Base-by-base conservation (phyloP, 2,329 filamentous ascomycete species). In the Elsinoe arachidis region DNA sequence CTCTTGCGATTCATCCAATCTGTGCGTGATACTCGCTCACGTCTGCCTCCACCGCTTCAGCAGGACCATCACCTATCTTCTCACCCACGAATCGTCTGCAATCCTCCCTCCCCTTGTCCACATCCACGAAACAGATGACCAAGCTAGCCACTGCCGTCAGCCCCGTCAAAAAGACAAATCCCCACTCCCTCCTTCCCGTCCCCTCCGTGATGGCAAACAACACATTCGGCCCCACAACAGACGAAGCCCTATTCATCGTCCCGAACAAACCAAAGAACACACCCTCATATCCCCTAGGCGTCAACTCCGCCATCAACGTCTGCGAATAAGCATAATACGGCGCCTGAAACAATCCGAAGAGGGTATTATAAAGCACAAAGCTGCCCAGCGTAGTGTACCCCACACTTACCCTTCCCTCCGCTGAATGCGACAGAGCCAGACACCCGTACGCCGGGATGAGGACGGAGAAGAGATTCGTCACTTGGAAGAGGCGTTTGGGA, bases 301-400 rank as follows among this genome's bases (percentile, higher is more conserved):
- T 86, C 1, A 87, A 82, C 63, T 86, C 84, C 2, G 79, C 82
- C 62, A 87, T 87, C 78, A 87, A 84, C 63, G 84, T 86, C 66
- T 87, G 84, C 0, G 78, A 81, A 68, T 87, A 87, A 49, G 80
- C 82, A 68, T 86, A 87, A 83, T 83, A 87, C 0, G 84, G 83
- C 61, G 83, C 85, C 5, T 86, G 80, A 47, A 86, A 78, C 1
- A 87, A 72, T 0, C 84, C 84, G 63, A 86, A 87, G 61, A 83
- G 84, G 7, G 69, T 72, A 56, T 73, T 71, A 58, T 72, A 74
- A 2, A 69, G 12, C 14, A 44, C 33, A 15, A 59, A 54, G 12
- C 38, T 26, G 5, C 11, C 12, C 3, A 56, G 26, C 5, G 51
- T 23, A 17, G 15, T 34, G 34, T 54, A 59, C 19, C 57, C 56